Conservation (phyloP, 495 filamentous ascomycete genomes). For the Xylaria cubensis region DNA sequence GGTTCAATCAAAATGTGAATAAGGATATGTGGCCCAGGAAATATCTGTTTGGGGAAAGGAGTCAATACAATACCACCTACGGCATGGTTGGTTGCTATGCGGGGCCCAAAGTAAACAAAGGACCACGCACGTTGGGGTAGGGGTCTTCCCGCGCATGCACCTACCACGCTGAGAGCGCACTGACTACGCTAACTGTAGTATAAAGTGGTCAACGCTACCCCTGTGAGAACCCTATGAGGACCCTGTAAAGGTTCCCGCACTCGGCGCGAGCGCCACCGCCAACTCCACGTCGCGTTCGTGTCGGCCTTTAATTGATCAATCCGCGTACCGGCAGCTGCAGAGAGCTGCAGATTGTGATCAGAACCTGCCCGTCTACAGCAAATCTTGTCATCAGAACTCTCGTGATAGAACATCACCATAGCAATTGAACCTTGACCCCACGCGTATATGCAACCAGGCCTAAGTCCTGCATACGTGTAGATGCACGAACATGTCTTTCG, state of each 20-base stretch:
- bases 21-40: background rate
- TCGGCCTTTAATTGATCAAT: conserved; percentile 30
- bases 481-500: background rate
- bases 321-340: background rate
- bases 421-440: conserved; percentile 18
- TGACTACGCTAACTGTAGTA: conserved; percentile 1
- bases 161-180: background rate
- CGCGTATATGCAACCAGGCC: background rate
- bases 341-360: background rate
- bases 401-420: conserved; percentile 23
- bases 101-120: conserved; percentile 33
- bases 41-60: conserved; percentile 5
- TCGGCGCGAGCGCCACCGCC: background rate
- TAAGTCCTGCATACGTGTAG: background rate
- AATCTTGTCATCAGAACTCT: too few relatives aligned
- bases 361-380: too few relatives aligned
- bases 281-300: conserved; percentile 25
- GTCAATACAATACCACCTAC: background rate
- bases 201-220: background rate
- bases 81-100: conserved; percentile 25
- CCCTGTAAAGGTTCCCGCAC: conserved; percentile 8
- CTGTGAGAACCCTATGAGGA: background rate
- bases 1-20: background rate
- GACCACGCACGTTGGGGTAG: conserved; percentile 10
- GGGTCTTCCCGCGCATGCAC: background rate